Percentiles rank a stretch among this genome's conserved stretches.
Conservation (phyloP, 495 filamentous ascomycete genomes). For the Daldinia loculata region DNA sequence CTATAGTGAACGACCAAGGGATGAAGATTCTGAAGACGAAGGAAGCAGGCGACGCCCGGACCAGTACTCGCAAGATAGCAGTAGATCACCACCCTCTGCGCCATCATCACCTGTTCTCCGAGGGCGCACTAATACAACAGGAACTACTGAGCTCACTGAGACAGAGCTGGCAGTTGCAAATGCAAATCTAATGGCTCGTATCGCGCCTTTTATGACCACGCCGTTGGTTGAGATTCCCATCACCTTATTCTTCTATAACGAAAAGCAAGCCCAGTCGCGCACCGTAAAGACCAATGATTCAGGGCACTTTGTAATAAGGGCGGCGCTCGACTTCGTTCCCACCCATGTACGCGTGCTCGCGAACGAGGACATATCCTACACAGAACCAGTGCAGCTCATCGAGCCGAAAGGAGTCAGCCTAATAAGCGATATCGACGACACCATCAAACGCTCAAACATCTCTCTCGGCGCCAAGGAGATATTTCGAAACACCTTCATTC, state of each 20-base stretch:
- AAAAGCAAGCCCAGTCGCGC: constrained; percentile 75
- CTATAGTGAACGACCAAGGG: constrained; percentile 55
- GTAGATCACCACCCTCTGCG: constrained; percentile 36
- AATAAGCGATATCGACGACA: constrained; percentile 98
- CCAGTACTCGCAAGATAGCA: constrained; percentile 29
- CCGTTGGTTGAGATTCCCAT: constrained; percentile 77
- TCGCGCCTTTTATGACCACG: constrained; percentile 87
- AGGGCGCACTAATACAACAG: constrained; percentile 47
- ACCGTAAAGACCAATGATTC: constrained; percentile 83
- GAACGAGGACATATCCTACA: constrained; percentile 82
- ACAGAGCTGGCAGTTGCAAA: constrained; percentile 83
- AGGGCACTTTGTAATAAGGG: constrained; percentile 83
- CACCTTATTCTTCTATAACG: constrained; percentile 93
- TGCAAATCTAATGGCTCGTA: constrained; percentile 81
- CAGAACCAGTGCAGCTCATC: constrained; percentile 76
- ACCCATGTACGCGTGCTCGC: constrained; percentile 88
- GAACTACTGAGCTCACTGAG: constrained; percentile 66
- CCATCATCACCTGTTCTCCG: constrained; percentile 49
- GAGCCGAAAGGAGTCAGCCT: constrained; percentile 86
- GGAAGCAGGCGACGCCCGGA: constrained; percentile 19
- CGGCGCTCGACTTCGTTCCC: constrained; percentile 85
- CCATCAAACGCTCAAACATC: constrained; percentile 95
- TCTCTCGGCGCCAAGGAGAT: constrained; percentile 86
- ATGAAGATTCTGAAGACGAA: constrained; percentile 47
- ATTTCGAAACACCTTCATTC: constrained; percentile 92